Percentiles rank a stretch among this genome's conserved stretches.
Conservation (phyloP, 1,284 basidiomycete species). For the Golubevia pallescens region DNA sequence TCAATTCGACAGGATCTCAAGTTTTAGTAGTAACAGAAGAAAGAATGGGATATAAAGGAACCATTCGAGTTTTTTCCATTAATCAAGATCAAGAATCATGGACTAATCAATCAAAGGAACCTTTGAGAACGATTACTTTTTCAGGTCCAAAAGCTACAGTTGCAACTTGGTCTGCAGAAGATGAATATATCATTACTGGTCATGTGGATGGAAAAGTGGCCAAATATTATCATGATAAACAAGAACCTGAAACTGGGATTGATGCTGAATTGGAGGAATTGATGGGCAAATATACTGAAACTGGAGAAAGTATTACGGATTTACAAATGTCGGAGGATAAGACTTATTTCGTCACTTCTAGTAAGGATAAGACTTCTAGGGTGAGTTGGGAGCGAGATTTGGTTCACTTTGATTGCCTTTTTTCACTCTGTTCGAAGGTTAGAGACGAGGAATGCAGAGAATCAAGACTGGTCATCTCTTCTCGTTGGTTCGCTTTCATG, state of each 20-base stretch:
- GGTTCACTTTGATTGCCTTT: too few species aligned
- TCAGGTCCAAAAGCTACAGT: slow-evolving; percentile 80
- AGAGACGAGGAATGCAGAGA: too few species aligned
- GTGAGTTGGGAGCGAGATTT: too few species aligned
- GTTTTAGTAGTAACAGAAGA: slow-evolving; percentile 91
- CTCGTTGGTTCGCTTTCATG: too few species aligned
- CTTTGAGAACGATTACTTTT: slow-evolving; percentile 59
- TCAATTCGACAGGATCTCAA: slow-evolving; percentile 74
- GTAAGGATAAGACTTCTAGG: slow-evolving; percentile 94
- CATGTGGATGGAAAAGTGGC: slow-evolving; percentile 93
- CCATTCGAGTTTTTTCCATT: slow-evolving; percentile 84
- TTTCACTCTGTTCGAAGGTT: background rate
- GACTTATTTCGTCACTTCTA: slow-evolving; percentile 93
- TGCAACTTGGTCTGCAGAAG: slow-evolving; percentile 83
- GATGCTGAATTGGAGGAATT: slow-evolving; percentile 88
- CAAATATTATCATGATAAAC: slow-evolving; percentile 55
- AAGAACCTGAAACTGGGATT: slow-evolving; percentile 66
- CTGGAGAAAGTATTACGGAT: slow-evolving; percentile 69
- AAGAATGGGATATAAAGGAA: slow-evolving; percentile 77
- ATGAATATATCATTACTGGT: slow-evolving; percentile 83
- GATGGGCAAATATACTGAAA: slow-evolving; percentile 51
- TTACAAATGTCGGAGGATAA: slow-evolving; percentile 87
- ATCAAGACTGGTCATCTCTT: too few species aligned
- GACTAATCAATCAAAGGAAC: slow-evolving; percentile 49
- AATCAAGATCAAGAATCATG: slow-evolving; percentile 53